A percentile compares a stretch with the other conserved stretches of the same genome.
phyloP scores from a whole-genome alignment of 192 early-diverging fungal genomes.

The Phycomyces blakesleeanus region DNA sequence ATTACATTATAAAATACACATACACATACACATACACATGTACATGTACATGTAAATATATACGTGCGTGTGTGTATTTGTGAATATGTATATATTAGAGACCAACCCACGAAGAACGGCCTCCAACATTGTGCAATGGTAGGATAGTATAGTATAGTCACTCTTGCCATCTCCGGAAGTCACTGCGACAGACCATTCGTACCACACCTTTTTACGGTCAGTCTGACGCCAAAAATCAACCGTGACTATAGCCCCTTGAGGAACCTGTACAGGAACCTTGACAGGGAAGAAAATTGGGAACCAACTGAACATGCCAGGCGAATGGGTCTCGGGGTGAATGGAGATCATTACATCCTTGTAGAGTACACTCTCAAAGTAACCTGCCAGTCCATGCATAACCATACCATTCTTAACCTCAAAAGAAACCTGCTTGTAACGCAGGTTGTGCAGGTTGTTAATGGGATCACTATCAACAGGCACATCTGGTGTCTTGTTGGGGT shows the following conservation, averaged over 20 bases:
- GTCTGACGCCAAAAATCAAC: constrained; percentile 85
- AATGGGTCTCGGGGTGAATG: constrained; percentile 84
- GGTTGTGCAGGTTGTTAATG: constrained; percentile 71
- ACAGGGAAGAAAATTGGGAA: constrained; percentile 96
- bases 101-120: constrained; percentile 77
- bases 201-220: constrained; percentile 87
- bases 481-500: constrained; percentile 54
- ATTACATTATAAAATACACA: not conserved
- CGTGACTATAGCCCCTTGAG: constrained; percentile 50
- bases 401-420: constrained; percentile 58
- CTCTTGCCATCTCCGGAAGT: constrained; percentile 24
- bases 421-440: constrained; percentile 46
- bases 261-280: constrained; percentile 68
- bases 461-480: constrained; percentile 40
- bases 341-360: constrained; percentile 76
- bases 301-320: constrained; percentile 95
- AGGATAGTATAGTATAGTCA: constrained; percentile 40
- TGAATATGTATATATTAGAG: constrained; percentile 33
- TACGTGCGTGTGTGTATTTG: not conserved
- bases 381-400: constrained; percentile 90
- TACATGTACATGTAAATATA: not conserved
- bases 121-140: constrained; percentile 64
- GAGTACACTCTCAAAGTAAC: constrained; percentile 92
- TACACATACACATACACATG: not conserved
- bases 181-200: constrained; percentile 82